These are phyloP conservation scores for Galerina sulciceps DNA, from an alignment of 768 basidiomycete genomes.

Conservation along the genomic window DNA sequence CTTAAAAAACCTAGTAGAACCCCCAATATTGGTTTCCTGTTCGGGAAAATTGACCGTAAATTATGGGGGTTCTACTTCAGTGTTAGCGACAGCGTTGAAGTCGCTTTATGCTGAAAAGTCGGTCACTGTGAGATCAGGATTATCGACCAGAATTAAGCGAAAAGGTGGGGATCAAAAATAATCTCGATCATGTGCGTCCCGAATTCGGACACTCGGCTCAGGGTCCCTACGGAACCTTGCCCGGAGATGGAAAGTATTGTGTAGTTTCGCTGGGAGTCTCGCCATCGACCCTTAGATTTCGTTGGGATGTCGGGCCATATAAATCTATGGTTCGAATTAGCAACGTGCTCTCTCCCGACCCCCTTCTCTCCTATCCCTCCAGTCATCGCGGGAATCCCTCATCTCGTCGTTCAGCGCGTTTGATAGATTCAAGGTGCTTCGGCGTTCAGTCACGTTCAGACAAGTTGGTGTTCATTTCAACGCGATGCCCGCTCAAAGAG, in stretches of 20 bases:
- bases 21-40: not conserved
- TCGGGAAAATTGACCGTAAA: not conserved
- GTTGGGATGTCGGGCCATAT: conserved; percentile 16
- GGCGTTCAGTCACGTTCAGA: not conserved
- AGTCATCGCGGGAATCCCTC: conserved; percentile 6
- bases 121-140: conserved; percentile 8
- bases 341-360: conserved; percentile 9
- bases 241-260: conserved; percentile 26
- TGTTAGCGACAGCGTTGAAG: not conserved
- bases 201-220: conserved; percentile 5
- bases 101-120: not conserved
- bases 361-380: conserved; percentile 5
- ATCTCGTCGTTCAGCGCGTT: conserved; percentile 13
- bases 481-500: conserved; percentile 53
- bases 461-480: conserved; percentile 4
- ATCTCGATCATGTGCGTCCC: conserved; percentile 12
- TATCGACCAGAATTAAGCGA: not conserved
- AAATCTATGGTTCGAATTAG: conserved; percentile 13
- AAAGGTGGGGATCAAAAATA: not conserved
- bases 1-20: not conserved
- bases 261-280: conserved; percentile 15
- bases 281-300: conserved; percentile 17
- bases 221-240: conserved; percentile 10
- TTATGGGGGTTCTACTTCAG: not conserved
- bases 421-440: conserved; percentile 21